Base-by-base conservation (phyloP, 352 stramenopile species). In the Pythium dissotocum region DNA sequence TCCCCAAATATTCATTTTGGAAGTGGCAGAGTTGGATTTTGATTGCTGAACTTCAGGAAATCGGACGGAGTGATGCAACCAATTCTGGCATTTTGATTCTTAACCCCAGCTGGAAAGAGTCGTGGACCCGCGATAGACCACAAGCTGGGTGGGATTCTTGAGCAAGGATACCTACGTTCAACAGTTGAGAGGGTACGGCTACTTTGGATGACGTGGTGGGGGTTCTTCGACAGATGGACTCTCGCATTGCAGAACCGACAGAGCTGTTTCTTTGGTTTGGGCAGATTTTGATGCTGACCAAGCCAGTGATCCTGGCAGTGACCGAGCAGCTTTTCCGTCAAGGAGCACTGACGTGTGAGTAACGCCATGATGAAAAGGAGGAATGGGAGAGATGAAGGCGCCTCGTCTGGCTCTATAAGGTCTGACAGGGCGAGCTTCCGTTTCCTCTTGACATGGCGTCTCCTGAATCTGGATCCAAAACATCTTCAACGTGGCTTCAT, bases 11-110 rank as follows among this genome's bases (percentile, higher is more conserved):
- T 53, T 32, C n/a, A 32, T 28, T 53, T 32, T 53, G 1, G 6
- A 2, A 53, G 40, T 13, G 14, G 33, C 9, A 24, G 33, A 38
- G 33, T 10, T 38, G 6, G 36, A 14, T 21, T 32, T 10, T 18
- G 46, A 32, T 53, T 53, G 46, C 46, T 53, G 46, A 32, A 53
- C n/a, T 53, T 53, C 40, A 49, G 40, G 14, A 49, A 49, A 49
- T 49, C 18, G 13, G 36, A 42, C 36, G 2, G 38, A 18, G 38
- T 46, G 38, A 46, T 46, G 38, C 38, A 18, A 12, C 40, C 6
- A 49, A 49, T 6, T n/a, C 14, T n/a, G 18, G 40, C 40, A 24
- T 49, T 49, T 49, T 4, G 40, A 49, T 49, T 49, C 40, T 5
- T 3, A 49, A 10, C 36, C 36, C 36, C 36, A 42, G 36, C 36